Conservation (phyloP, 805 yeast genomes). For the Candida fluviatilis region DNA sequence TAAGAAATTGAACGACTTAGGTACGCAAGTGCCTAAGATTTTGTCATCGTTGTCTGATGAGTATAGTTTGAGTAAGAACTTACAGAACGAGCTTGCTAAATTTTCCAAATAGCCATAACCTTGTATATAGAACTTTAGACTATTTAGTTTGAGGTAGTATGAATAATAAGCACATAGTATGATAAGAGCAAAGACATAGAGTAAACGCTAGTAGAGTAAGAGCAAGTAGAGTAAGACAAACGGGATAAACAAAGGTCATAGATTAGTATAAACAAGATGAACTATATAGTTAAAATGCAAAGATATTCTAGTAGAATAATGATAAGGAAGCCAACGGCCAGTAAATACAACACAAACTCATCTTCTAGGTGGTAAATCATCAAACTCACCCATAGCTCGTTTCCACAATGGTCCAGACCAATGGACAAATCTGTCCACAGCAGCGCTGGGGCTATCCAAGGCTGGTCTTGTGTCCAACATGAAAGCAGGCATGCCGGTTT, state of each 20-base stretch:
- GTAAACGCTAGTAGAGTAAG: too few relatives aligned
- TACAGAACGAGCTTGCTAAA: not conserved
- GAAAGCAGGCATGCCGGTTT: conserved; percentile 86
- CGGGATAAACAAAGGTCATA: too few relatives aligned
- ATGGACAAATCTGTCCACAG: conserved; percentile 61
- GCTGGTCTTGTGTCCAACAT: conserved; percentile 95
- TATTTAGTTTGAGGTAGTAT: too few relatives aligned
- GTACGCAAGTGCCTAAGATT: conserved; percentile 35
- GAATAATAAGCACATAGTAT: too few relatives aligned
- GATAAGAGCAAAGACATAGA: too few relatives aligned
- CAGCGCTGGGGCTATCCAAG: conserved; percentile 61
- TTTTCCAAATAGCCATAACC: not conserved
- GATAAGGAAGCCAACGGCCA: not conserved
- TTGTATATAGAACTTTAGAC: not conserved
- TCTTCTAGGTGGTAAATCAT: conserved; percentile 7
- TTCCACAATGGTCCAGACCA: conserved; percentile 68
- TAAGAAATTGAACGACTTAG: conserved; percentile 26
- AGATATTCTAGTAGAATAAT: not conserved
- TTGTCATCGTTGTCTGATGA: conserved; percentile 12
- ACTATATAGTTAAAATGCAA: not conserved
- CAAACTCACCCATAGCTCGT: conserved; percentile 61
- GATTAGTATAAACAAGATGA: not conserved
- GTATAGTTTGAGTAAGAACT: not conserved
- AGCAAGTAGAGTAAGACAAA: too few relatives aligned
- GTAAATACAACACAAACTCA: too few relatives aligned